Base-by-base conservation (phyloP, 192 early-diverging fungal genomes). In the Backusella westeae region DNA sequence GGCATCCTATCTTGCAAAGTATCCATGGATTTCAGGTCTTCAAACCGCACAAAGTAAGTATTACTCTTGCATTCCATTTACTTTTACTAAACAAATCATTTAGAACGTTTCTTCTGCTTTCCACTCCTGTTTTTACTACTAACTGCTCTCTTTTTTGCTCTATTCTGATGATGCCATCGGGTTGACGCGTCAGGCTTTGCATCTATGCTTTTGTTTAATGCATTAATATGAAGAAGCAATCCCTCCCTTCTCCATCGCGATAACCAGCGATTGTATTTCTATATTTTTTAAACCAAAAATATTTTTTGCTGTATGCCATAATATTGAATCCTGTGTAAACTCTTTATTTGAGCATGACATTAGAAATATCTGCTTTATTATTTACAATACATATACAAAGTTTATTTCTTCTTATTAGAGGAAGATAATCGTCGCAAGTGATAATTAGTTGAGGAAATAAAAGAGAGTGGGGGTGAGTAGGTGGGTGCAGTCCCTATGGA, bases 281-380 rank as follows among this genome's bases (percentile, higher is more conserved):
- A 46, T 46, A 46, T 46, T 46, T 46, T 46, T 46, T 10, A 46
- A 46, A 46, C 44, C 44, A 46, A 46, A 46, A 46, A 46, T 46
- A 46, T 46, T 46, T 42, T 46, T 46, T 46, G 44, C 44, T 19
- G 44, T 46, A 46, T 19, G 19, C 44, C 44, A 46, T 46, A 46
- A 46, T 46, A 46, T 46, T 46, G 44, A 46, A 46, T 46, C 44
- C 44, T 46, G 44, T 46, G 17, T 46, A 46, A 56, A 17, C 52
- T 56, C 52, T 56, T 56, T 56, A 26, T 56, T 56, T 56, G 52
- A 56, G 52, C 52, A 56, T 56, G 52, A 26, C 21, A 56, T 56
- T 56, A 56, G 52, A 56, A 56, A 56, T 21, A 53, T 56, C 52
- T 56, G 21, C 52, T 56, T 56, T 56, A 56, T 56, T 56, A 56